Evolutionary conservation across 139 green algal genomes (phyloP).

Genomic region (Edaphochlamys debaryana): DNA sequence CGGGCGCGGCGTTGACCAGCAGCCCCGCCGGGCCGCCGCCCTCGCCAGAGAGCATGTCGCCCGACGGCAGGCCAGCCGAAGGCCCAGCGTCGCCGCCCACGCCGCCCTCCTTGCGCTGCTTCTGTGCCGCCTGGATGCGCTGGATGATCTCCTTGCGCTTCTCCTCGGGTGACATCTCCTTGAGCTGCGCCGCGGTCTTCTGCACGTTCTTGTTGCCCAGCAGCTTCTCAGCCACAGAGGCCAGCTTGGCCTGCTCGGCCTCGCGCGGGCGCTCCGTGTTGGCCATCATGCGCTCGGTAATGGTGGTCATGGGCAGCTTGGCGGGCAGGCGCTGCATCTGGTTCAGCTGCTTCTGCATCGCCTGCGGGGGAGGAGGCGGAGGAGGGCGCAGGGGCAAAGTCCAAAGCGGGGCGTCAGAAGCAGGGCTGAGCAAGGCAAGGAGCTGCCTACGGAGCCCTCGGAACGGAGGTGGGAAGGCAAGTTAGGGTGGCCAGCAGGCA

Average conservation of each 20-base stretch:
- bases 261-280: conserved; percentile 12
- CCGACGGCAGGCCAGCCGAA: conserved; percentile 14
- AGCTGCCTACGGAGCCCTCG: too few species aligned
- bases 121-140: conserved; percentile 21
- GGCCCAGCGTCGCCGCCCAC: neutral
- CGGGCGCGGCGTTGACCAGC: conserved; percentile 9
- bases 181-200: conserved; percentile 1
- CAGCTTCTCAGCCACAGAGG: conserved; percentile 39
- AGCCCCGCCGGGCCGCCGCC: neutral
- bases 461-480: too few species aligned
- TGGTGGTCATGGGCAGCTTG: conserved; percentile 49
- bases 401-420: too few species aligned
- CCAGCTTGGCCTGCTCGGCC: conserved; percentile 21
- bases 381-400: too few species aligned
- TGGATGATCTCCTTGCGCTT: conserved; percentile 37
- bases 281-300: conserved; percentile 40
- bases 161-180: conserved; percentile 36
- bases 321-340: conserved; percentile 27
- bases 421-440: too few species aligned
- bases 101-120: neutral
- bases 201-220: conserved; percentile 17
- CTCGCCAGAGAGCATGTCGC: neutral
- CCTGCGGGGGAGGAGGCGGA: too few species aligned
- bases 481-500: too few species aligned
- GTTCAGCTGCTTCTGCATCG: conserved; percentile 42